Evolutionary conservation across 164 flowering plant species (phyloP), one percentile per base, ranked within the genome.

Genomic region (Vitis labrusca): DNA sequence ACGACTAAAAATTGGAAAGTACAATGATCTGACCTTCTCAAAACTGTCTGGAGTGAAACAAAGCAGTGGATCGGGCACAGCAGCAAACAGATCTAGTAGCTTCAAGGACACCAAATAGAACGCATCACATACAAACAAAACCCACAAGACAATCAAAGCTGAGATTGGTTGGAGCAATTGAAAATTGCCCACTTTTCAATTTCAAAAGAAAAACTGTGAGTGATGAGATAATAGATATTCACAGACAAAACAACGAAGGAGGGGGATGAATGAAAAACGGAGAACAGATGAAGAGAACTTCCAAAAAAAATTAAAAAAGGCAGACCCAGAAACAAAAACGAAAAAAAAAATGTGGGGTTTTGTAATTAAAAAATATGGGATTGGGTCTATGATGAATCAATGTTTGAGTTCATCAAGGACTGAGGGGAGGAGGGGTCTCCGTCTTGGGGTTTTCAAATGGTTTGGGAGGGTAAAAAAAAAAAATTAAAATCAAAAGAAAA

Each of bases 361-460:
- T 68, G 69, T 65, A 3, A 37, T 37, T 37, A 37, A 37, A 37
- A 37, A 37, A 37, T 37, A 37, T 58, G 68, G 58, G 68, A 74
- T 71, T 71, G 37, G 71, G 69, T 65, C 49, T 52, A 75, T 70
- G 79, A 57, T 70, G 78, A 79, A 79, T 69, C 74, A 70, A 76
- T 74, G 70, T 47, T 15, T 76, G 66, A 79, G 77, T 73, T 76
- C 81, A 76, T 79, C 74, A 67, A 65, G 70, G 61, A 71, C 44
- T 37, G 44, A 37, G 44, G 44, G 44, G 44, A 37, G 7, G 44
- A 37, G 7, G 74, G 57, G 76, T 65, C 69, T 73, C 64, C 67
- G 65, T 73, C 74, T 75, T 63, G 76, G 82, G 79, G 79, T 73
- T 70, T 79, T 79, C 82, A 79, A 79, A 76, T 79, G 79, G 77